Base-by-base conservation (phyloP, 2,329 filamentous ascomycete species). In the Cladosporium sp. region DNA sequence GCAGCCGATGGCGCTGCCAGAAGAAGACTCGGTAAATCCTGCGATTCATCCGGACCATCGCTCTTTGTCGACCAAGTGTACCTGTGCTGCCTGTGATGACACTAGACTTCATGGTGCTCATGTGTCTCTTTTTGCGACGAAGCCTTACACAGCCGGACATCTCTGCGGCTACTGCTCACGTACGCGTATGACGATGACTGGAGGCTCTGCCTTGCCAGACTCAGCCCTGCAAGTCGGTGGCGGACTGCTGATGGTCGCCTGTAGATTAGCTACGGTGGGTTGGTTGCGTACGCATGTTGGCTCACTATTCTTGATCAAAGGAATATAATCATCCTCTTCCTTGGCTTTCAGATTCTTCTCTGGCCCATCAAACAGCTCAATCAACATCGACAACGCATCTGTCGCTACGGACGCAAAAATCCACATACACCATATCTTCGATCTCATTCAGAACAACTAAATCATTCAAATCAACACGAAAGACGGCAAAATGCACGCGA, bases 101-200 rank as follows among this genome's bases (percentile, higher is more conserved):
- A 9, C 4, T 9, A 9, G 22, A 9, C 4, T 27, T 9, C 4
- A 27, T 27, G 4, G 22, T 27, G 22, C 22, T 27, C 22, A 27
- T 27, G 22, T 9, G 22, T 27, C 4, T 9, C 17, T 7, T 22
- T 8, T 15, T 13, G 12, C 17, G 19, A 20, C 22, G 7, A 11
- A n/a, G 24, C 44, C 22, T 47, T 47, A 22, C 44, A 47, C 44
- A 47, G 44, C 44, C 44, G 11, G 39, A 8, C 6, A 6, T n/a
- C 18, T 30, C 15, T 32, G 24, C n/a, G 22, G 13, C 7, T 30
- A 22, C 38, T 40, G 17, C 37, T 39, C 37, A 22, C 37, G 17
- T 20, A 18, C 15, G 6, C 4, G 34, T 15, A 36, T 36, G 44
- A 39, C 17, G 44, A 47, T 29, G 7, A n/a, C 36, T 18, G 36